Base-by-base conservation (phyloP, 2,329 filamentous ascomycete genomes). In the Xylaria sp. region DNA sequence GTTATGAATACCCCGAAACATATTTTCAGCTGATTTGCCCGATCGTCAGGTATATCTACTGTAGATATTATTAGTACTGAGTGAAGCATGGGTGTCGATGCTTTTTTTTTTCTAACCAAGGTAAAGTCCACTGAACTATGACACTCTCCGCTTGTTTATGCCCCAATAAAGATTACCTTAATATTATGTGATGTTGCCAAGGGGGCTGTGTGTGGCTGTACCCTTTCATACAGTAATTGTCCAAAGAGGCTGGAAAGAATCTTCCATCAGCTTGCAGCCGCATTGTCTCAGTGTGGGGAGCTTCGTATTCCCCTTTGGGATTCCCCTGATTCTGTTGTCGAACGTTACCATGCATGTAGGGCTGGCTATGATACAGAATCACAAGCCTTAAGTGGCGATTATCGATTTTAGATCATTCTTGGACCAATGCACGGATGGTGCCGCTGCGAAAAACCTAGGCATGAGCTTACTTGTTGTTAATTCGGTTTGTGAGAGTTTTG, bases 1-100 rank as follows among this genome's bases (percentile, higher is more conserved):
- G 17, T 29, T 33, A 53, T 29, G 36, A 36, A 61, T 62, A 62
- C 51, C 29, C 45, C 44, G 13, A 51, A 57, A 36, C 22, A 56
- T 25, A 45, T 10, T 42, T 57, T 39, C 20, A 44, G 20, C 27
- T 56, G n/a, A 31, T 44, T n/a, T 38, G 27, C 27, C 20, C 22
- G 20, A 36, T 20, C 49, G 42, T 33, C 27, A 3, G 54, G 20
- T 36, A 27, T 39, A 13, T 27, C n/a, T 27, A 44, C 7, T 9
- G 15, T 39, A 25, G 1, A 9, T 50, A 29, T 17, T 29, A 29
- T 31, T 54, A 27, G 33, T 54, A 11, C 38, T 39, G 25, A 22
- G n/a, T 45, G 22, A 39, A 39, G 9, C 4, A 11, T 4, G 15
- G 36, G 36, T 11, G 13, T 11, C 2, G 36, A 13, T 39, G 36